Evolutionary conservation across 805 yeast species (phyloP).

Genomic region (Cephaloascus albidus): DNA sequence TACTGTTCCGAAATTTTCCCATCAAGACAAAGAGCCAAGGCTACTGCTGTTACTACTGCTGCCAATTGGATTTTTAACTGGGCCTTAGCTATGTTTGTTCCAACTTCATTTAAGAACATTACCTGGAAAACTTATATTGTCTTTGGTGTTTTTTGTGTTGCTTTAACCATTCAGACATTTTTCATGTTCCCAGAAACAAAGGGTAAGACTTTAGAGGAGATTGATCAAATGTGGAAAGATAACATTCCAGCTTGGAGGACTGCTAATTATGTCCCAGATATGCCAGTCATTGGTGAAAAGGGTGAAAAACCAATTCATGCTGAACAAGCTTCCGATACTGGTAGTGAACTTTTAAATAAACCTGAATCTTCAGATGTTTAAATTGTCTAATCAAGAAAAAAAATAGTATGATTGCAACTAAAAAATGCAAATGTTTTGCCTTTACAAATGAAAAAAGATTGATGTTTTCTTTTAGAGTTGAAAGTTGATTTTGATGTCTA

Average conservation of each 20-base stretch:
- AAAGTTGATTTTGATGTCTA: too few relatives aligned
- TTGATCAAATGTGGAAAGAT: slow-evolving; percentile 13
- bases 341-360: slow-evolving; percentile 1
- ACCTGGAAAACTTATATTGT: slow-evolving; percentile 31
- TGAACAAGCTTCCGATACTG: slow-evolving; percentile 3
- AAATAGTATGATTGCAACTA: too few relatives aligned
- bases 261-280: not conserved
- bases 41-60: slow-evolving; percentile 18
- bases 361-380: not conserved
- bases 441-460: too few relatives aligned
- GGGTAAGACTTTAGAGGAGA: slow-evolving; percentile 51
- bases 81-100: slow-evolving; percentile 37
- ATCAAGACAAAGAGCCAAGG: slow-evolving; percentile 32
- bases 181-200: slow-evolving; percentile 56
- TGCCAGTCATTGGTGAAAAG: not conserved
- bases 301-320: slow-evolving; percentile 3
- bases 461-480: too few relatives aligned
- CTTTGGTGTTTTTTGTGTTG: slow-evolving; percentile 32
- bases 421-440: too few relatives aligned
- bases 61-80: slow-evolving; percentile 36
- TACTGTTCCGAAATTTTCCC: slow-evolving; percentile 34
- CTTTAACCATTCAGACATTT: slow-evolving; percentile 34
- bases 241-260: slow-evolving; percentile 1
- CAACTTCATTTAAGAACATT: slow-evolving; percentile 28
- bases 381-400: too few relatives aligned